Base-by-base conservation (phyloP, 2,329 filamentous ascomycete genomes). In the Neonectria hederae region DNA sequence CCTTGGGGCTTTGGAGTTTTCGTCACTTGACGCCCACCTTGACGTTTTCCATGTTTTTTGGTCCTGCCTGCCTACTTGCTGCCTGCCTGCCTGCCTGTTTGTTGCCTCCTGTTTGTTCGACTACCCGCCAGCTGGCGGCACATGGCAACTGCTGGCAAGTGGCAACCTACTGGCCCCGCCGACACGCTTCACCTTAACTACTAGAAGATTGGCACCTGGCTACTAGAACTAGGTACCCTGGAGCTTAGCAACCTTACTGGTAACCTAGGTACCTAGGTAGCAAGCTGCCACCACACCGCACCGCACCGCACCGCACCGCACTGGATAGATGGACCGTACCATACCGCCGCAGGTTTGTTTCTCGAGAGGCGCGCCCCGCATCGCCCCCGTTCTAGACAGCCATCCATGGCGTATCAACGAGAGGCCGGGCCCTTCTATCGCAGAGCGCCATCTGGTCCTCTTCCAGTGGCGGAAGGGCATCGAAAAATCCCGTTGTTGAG, bases 291-390 rank as follows among this genome's bases (percentile, higher is more conserved):
- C 49, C 48, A 30, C 60, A 58, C 54, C 42, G 19, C 35, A 40
- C 48, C 54, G 60, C 60, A 62, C 30, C 60, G 61, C 55, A 58
- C 60, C 60, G 59, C 43, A 62, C 59, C n/a, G n/a, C n/a, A n/a
- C n/a, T n/a, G n/a, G n/a, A n/a, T 26, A 7, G 24, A 26, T 26
- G 24, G 26, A 28, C 7, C 59, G 59, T 43, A 40, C 52, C 51
- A 11, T 35, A 14, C 35, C 35, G 22, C 49, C 54, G 58, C 61
- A 52, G 54, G 43, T 43, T 54, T 43, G 28, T 56, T 54, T 35
- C 42, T 48, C 26, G 14, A 58, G 53, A 58, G 22, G 7, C 45
- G 46, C 45, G 38, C 59, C 48, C 59, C 59, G 54, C 53, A 54
- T 17, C 22, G 35, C 38, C n/a, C 30, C 53, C 54, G 17, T 11